Percentiles rank a stretch among this genome's conserved stretches.
phyloP scores from a whole-genome alignment of 2,329 filamentous ascomycete genomes.

The Iodosphaeria phyllophila region DNA sequence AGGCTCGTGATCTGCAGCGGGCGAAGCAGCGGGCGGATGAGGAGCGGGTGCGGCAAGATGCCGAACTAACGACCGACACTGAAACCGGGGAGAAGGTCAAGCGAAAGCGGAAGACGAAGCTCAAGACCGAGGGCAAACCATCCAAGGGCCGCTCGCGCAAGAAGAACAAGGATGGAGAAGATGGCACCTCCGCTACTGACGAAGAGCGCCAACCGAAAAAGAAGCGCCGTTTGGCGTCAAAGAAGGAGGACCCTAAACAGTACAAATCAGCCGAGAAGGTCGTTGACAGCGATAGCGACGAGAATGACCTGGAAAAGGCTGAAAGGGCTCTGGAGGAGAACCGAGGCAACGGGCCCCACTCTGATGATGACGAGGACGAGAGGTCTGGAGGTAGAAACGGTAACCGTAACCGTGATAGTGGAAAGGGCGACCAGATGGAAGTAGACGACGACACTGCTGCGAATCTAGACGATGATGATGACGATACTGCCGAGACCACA shows the following conservation, averaged over 20 bases:
- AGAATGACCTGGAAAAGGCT: slow-evolving; percentile 25
- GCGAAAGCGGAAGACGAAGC: slow-evolving; percentile 47
- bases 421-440: slow-evolving; percentile 29
- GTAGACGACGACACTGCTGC: slow-evolving; percentile 26
- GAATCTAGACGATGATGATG: slow-evolving; percentile 26
- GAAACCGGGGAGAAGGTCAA: slow-evolving; percentile 71
- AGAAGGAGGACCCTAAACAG: slow-evolving; percentile 35
- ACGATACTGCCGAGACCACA: slow-evolving; percentile 28
- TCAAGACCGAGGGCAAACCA: slow-evolving; percentile 17
- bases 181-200: slow-evolving; percentile 26
- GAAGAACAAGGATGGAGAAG: slow-evolving; percentile 46
- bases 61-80: slow-evolving; percentile 63
- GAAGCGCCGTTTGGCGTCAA: slow-evolving; percentile 34
- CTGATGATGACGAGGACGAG: slow-evolving; percentile 5
- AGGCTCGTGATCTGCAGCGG: slow-evolving; percentile 53
- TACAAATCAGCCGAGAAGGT: slow-evolving; percentile 78
- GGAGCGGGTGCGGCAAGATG: slow-evolving; percentile 47
- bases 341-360: slow-evolving; percentile 8
- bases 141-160: slow-evolving; percentile 19
- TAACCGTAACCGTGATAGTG: slow-evolving; percentile 11
- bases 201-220: slow-evolving; percentile 39
- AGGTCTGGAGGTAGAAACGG: slow-evolving; percentile 7
- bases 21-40: slow-evolving; percentile 56
- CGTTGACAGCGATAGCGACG: slow-evolving; percentile 49
- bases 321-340: slow-evolving; percentile 20